Base-by-base conservation (phyloP, 768 basidiomycete species). In the Russula brevipes region DNA sequence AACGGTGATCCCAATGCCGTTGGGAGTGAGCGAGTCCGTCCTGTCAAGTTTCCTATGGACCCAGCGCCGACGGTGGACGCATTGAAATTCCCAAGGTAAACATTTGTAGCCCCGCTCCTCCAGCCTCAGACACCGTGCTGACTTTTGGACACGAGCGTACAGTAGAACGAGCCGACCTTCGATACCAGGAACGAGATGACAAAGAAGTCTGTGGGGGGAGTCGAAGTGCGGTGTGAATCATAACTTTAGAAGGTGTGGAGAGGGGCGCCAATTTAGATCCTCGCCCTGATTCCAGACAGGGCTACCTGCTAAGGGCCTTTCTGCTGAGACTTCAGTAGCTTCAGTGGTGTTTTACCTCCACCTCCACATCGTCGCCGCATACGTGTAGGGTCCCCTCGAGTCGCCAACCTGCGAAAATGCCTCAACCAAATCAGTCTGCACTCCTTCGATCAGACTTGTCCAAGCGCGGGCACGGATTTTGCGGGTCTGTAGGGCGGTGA, bases 201-300 rank as follows among this genome's bases (percentile, higher is more conserved):
- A 49, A 30, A 46, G 46, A 46, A 19, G 24, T 19, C 11, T 54
- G 52, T 24, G 52, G 19, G 24, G 16, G 6, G 31, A 5, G 19
- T 17, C 35, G 35, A 39, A 19, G 6, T 30, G 30, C 30, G 24
- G 24, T 24, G 24, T 1, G 12, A 50, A 14, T 33, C 31, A 24
- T 24, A 24, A 1, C 24, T 24, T 24, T n/a, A n/a, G n/a, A n/a
- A n/a, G n/a, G n/a, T n/a, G n/a, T 39, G 38, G 3, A 39, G 7
- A 8, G 38, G 38, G 12, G 38, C 38, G 24, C 24, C 24, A 17
- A n/a, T n/a, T 52, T 11, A 10, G 36, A 7, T 36, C 16, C 19
- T 41, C 47, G 19, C 24, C 57, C 39, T 30, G 57, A 59, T 50
- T 41, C 19, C 57, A 59, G 49, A 49, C 38, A 49, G 14, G 46